Conservation (phyloP, 768 basidiomycete genomes). For the Amanita inopinata region DNA sequence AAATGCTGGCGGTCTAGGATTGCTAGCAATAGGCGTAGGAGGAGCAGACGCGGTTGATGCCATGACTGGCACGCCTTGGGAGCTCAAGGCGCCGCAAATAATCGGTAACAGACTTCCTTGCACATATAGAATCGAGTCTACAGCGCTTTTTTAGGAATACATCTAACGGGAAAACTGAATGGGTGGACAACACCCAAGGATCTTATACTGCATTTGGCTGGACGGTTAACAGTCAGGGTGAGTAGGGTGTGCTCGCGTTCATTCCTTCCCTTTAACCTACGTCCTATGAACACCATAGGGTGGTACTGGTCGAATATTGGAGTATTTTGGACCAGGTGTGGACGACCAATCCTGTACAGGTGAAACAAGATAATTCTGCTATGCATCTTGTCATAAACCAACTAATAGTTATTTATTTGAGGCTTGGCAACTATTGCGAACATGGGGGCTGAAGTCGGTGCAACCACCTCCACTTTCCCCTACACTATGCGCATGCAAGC, state of each 20-base stretch:
- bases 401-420: conserved; percentile 17
- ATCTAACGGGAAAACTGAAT: conserved; percentile 75
- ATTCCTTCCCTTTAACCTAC: neutral
- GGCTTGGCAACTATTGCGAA: conserved; percentile 93
- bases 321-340: conserved; percentile 95
- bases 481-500: conserved; percentile 85
- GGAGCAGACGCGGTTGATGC: conserved; percentile 98
- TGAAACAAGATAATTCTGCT: conserved; percentile 16
- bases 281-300: conserved; percentile 42
- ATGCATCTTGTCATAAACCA: neutral
- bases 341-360: conserved; percentile 87
- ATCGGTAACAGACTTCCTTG: conserved; percentile 42
- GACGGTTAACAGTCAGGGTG: conserved; percentile 87
- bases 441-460: conserved; percentile 99
- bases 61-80: conserved; percentile 98
- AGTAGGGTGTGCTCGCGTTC: conserved; percentile 24
- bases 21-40: conserved; percentile 97
- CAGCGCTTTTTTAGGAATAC: no score
- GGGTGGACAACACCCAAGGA: conserved; percentile 97
- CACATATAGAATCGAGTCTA: no score
- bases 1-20: conserved; percentile 93
- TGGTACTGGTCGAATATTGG: conserved; percentile 90
- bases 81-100: conserved; percentile 83
- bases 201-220: conserved; percentile 88
- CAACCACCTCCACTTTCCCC: conserved; percentile 98